Conservation (phyloP, 768 basidiomycete genomes). For the Leccinum broughii region DNA sequence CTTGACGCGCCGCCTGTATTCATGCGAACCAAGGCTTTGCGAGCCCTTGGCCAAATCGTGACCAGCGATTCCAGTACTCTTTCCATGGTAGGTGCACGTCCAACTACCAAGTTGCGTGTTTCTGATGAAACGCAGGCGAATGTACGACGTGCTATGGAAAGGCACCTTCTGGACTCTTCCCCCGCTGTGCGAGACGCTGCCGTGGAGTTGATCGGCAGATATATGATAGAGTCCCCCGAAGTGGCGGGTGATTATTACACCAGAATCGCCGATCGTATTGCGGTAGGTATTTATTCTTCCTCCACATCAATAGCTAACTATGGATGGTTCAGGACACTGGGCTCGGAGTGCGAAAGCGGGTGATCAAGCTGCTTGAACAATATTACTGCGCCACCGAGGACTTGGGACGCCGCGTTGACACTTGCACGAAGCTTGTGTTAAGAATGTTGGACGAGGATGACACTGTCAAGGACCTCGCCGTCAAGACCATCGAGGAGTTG, state of each 20-base stretch:
- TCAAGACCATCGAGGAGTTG: conserved; percentile 87
- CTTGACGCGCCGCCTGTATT: conserved; percentile 68
- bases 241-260: conserved; percentile 90
- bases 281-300: conserved; percentile 50
- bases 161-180: no score
- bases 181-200: no score
- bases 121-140: no score
- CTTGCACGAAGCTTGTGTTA: conserved; percentile 76
- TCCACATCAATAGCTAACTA: neutral
- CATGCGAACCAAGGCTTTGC: no score
- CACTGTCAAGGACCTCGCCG: conserved; percentile 88
- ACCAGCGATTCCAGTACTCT: no score
- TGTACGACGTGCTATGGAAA: no score
- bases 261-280: conserved; percentile 86
- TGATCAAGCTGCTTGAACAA: conserved; percentile 89
- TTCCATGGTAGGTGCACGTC: no score
- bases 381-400: conserved; percentile 72
- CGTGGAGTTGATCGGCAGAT: no score
- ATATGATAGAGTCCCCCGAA: conserved; percentile 58
- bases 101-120: no score
- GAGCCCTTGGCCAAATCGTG: no score
- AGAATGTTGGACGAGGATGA: conserved; percentile 94
- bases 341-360: conserved; percentile 89
- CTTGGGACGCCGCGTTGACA: conserved; percentile 65
- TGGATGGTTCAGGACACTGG: conserved; percentile 75